phyloP scores from a whole-genome alignment of 2,329 filamentous ascomycete species.

The Periconia sp. region DNA sequence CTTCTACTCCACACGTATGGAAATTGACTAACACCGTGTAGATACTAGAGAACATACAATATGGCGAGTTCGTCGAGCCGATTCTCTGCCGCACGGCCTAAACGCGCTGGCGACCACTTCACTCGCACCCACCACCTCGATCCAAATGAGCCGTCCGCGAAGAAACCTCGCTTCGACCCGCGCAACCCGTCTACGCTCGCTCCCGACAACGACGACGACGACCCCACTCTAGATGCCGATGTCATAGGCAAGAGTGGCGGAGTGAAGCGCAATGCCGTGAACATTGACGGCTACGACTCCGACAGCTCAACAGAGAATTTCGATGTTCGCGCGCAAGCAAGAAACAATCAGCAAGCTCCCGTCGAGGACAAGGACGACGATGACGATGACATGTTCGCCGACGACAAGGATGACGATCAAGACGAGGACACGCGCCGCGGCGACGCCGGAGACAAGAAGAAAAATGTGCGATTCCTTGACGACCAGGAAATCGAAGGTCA shows the following conservation, averaged over 20 bases:
- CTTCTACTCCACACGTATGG: neutral
- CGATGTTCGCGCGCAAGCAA: conserved; percentile 68
- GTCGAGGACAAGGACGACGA: conserved; percentile 55
- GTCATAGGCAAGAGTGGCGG: conserved; percentile 77
- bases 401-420: conserved; percentile 58
- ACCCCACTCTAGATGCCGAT: conserved; percentile 82
- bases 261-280: conserved; percentile 90
- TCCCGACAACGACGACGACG: conserved; percentile 74
- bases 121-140: conserved; percentile 71
- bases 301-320: conserved; percentile 92
- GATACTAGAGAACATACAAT: neutral
- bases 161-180: conserved; percentile 89
- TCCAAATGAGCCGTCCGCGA: conserved; percentile 56
- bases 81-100: conserved; percentile 68
- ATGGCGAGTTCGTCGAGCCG: conserved; percentile 35
- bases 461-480: conserved; percentile 62
- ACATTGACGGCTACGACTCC: conserved; percentile 94
- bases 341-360: conserved; percentile 48
- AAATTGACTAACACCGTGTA: neutral
- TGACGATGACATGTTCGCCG: conserved; percentile 81
- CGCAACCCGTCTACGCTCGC: conserved; percentile 93
- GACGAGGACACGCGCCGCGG: conserved; percentile 54
- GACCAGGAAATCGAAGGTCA: conserved; percentile 76
- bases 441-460: conserved; percentile 53
- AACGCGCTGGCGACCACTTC: conserved; percentile 80